Conservation (phyloP, 192 early-diverging fungal genomes). For the Chytriomyces confervae region DNA sequence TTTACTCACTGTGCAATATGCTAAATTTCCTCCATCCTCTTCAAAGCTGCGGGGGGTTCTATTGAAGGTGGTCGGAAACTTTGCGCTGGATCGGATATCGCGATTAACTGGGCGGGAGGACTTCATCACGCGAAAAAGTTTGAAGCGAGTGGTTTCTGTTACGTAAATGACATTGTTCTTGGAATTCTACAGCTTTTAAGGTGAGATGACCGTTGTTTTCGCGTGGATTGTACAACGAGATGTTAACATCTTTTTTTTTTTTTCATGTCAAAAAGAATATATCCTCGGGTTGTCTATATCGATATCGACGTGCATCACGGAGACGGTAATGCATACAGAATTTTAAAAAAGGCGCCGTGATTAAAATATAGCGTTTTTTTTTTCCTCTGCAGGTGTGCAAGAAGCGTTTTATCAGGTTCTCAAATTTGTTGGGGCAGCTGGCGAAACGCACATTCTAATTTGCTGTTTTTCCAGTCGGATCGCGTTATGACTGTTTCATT, state of each 20-base stretch:
- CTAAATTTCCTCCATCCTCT: not conserved
- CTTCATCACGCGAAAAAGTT: constrained; percentile 97
- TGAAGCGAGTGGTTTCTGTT: constrained; percentile 97
- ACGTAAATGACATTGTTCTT: constrained; percentile 97
- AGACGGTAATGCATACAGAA: constrained; percentile 74
- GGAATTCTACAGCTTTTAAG: constrained; percentile 88
- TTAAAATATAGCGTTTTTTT: too few relatives aligned
- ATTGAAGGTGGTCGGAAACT: constrained; percentile 90
- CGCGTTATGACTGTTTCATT: constrained; percentile 96
- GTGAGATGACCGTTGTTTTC: constrained; percentile 36
- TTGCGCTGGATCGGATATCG: constrained; percentile 68
- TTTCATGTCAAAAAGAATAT: constrained; percentile 16
- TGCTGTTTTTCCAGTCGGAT: constrained; percentile 69
- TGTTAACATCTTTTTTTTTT: not conserved
- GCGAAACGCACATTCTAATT: too few relatives aligned
- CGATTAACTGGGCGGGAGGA: constrained; percentile 95
- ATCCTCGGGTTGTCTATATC: constrained; percentile 93
- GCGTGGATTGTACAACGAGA: not conserved
- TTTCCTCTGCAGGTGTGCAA: constrained; percentile 28
- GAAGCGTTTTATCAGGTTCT: constrained; percentile 18
- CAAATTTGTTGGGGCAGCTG: too few relatives aligned
- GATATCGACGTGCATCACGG: constrained; percentile 99
- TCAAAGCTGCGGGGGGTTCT: constrained; percentile 78
- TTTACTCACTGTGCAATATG: not conserved
- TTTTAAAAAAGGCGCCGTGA: too few relatives aligned